Conservation (phyloP, 371 early-diverging fungal genomes). For the Basidiobolus meristosporus region DNA sequence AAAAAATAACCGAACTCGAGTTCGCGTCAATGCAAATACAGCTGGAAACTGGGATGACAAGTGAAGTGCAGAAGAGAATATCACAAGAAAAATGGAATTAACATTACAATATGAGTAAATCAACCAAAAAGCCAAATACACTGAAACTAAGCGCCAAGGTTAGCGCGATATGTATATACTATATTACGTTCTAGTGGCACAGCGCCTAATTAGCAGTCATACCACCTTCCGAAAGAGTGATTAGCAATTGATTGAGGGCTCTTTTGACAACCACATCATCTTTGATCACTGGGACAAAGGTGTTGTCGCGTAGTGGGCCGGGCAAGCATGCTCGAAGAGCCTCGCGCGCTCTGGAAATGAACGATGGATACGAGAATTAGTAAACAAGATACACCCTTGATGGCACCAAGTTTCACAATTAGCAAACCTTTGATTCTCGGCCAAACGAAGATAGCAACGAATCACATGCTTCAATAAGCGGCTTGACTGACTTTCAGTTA, state of each 20-base stretch:
- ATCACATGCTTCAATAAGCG: conserved; percentile 88
- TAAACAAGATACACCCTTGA: too few relatives aligned
- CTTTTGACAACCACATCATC: conserved; percentile 70
- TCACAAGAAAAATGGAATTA: too few relatives aligned
- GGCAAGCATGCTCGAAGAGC: conserved; percentile 78
- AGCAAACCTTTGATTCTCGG: conserved; percentile 69
- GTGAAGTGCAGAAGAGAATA: too few relatives aligned
- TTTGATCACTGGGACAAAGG: conserved; percentile 55
- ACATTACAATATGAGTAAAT: too few relatives aligned
- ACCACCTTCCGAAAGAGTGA: background rate
- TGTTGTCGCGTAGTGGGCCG: conserved; percentile 58
- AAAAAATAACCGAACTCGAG: too few relatives aligned
- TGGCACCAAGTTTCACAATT: too few relatives aligned
- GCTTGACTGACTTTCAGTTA: conserved; percentile 68
- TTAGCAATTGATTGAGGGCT: conserved; percentile 37
- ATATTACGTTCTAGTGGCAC: too few relatives aligned
- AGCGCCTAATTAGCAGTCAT: background rate
- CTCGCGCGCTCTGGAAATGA: conserved; percentile 50
- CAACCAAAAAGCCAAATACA: too few relatives aligned
- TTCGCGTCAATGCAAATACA: too few relatives aligned
- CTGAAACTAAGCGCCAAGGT: too few relatives aligned
- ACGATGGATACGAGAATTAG: background rate
- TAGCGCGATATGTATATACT: too few relatives aligned
- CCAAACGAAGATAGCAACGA: conserved; percentile 83
- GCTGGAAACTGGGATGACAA: too few relatives aligned